Evolutionary conservation across 2,329 filamentous ascomycete genomes (phyloP).

Genomic region (Penicillium sclerotiorum): DNA sequence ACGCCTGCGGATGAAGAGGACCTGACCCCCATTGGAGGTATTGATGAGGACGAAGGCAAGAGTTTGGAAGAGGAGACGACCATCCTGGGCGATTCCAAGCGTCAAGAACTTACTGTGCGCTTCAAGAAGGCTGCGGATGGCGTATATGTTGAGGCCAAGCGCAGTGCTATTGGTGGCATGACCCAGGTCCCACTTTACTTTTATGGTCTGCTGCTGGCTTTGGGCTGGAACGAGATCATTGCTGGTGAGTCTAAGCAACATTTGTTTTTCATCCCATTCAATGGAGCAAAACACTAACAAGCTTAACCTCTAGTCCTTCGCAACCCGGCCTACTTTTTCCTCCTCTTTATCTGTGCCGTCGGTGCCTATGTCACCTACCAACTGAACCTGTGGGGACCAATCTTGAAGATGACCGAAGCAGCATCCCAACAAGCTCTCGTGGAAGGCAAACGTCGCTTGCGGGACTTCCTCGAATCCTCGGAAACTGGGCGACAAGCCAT

Average conservation of each 20-base stretch:
- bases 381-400: slow-evolving; percentile 93
- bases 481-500: slow-evolving; percentile 83
- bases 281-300: no score
- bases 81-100: slow-evolving; percentile 84
- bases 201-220: slow-evolving; percentile 80
- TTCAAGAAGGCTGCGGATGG: slow-evolving; percentile 99
- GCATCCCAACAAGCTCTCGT: slow-evolving; percentile 83
- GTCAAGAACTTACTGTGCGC: slow-evolving; percentile 85
- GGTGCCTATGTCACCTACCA: slow-evolving; percentile 89
- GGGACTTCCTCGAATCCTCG: slow-evolving; percentile 86
- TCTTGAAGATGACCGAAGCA: slow-evolving; percentile 91
- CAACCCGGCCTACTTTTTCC: slow-evolving; percentile 89
- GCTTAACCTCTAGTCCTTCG: slow-evolving; percentile 68
- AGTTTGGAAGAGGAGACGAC: slow-evolving; percentile 96
- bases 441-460: slow-evolving; percentile 86
- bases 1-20: slow-evolving; percentile 89
- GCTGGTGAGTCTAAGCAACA: slow-evolving; percentile 67
- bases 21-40: slow-evolving; percentile 81
- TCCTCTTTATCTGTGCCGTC: slow-evolving; percentile 74
- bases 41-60: slow-evolving; percentile 93
- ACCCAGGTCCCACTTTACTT: slow-evolving; percentile 94
- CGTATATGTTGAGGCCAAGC: slow-evolving; percentile 96
- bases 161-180: slow-evolving; percentile 92
- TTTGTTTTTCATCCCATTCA: background rate
- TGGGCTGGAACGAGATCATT: slow-evolving; percentile 99